Conservation (phyloP, 2,329 filamentous ascomycete genomes). For the Colletotrichum sansevieriae region DNA sequence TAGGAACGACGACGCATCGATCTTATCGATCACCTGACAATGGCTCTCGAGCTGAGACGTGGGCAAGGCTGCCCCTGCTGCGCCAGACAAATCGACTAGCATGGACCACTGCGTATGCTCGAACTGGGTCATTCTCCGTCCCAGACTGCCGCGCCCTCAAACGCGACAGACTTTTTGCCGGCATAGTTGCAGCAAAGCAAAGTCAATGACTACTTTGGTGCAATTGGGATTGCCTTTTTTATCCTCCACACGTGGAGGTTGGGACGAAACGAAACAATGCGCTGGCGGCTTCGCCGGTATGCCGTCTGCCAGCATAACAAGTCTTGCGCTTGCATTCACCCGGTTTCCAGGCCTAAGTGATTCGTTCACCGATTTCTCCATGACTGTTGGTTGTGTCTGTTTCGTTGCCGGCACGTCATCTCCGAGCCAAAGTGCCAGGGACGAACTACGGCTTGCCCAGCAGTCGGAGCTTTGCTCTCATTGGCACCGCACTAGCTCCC, state of each 20-base stretch:
- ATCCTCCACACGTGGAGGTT: conserved; percentile 29
- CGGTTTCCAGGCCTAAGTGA: conserved; percentile 10
- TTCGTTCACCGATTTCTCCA: conserved; percentile 4
- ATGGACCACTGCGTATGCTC: conserved; percentile 9
- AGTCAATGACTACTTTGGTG: conserved; percentile 18
- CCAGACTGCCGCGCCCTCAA: conserved; percentile 7
- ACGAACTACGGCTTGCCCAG: conserved; percentile 16
- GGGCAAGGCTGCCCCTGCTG: not conserved
- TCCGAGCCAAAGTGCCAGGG: conserved; percentile 12
- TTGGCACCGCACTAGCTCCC: conserved; percentile 26
- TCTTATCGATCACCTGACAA: not conserved
- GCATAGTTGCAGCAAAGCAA: not conserved
- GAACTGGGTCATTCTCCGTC: conserved; percentile 18
- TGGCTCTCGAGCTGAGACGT: conserved; percentile 7
- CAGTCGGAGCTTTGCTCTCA: conserved; percentile 1
- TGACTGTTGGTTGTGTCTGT: conserved; percentile 22
- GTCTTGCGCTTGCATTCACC: conserved; percentile 15
- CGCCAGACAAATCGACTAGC: not conserved
- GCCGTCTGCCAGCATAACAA: conserved; percentile 2
- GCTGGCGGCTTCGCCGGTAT: conserved; percentile 19
- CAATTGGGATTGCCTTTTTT: conserved; percentile 24
- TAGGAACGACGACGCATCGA: not conserved
- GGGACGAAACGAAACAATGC: conserved; percentile 40
- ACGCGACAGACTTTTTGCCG: no score
- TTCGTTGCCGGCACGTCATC: conserved; percentile 17